Conservation (phyloP, 371 early-diverging fungal genomes). For the Lichtheimia hyalospora region DNA sequence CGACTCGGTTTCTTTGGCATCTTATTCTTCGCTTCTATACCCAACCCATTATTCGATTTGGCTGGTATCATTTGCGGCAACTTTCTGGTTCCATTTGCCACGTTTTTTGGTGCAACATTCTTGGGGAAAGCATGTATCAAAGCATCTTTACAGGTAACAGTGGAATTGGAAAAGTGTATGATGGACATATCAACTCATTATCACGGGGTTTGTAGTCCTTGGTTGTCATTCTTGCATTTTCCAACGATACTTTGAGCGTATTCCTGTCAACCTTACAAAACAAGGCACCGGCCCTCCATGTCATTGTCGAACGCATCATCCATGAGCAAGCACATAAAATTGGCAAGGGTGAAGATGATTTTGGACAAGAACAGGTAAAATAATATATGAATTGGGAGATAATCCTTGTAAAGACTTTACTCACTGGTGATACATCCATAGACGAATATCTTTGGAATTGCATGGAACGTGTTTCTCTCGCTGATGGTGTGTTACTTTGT, state of each 20-base stretch:
- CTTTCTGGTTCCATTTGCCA: constrained; percentile 84
- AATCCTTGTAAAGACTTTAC: constrained; percentile 12
- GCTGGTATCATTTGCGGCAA: constrained; percentile 94
- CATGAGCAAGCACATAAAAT: constrained; percentile 31
- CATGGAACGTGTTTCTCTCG: constrained; percentile 79
- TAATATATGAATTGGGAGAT: too few relatives aligned
- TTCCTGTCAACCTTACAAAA: constrained; percentile 15
- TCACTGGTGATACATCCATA: constrained; percentile 6
- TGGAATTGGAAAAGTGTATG: not conserved
- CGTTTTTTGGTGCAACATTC: constrained; percentile 93
- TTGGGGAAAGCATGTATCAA: constrained; percentile 91
- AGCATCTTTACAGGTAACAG: constrained; percentile 71
- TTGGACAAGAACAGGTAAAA: constrained; percentile 13
- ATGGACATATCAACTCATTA: constrained; percentile 3
- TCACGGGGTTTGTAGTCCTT: constrained; percentile 19
- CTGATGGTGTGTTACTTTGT: constrained; percentile 83
- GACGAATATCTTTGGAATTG: constrained; percentile 43
- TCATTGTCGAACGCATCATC: constrained; percentile 25
- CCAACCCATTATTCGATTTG: constrained; percentile 94
- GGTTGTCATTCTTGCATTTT: constrained; percentile 27
- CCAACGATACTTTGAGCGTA: constrained; percentile 18
- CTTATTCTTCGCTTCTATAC: constrained; percentile 89
- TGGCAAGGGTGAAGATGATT: constrained; percentile 11
- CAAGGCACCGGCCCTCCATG: constrained; percentile 24
- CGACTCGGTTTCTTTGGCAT: constrained; percentile 87